Evolutionary conservation across 768 basidiomycete genomes (phyloP), one percentile per base, ranked within the genome.

Genomic region (Coprinellus micaceus): DNA sequence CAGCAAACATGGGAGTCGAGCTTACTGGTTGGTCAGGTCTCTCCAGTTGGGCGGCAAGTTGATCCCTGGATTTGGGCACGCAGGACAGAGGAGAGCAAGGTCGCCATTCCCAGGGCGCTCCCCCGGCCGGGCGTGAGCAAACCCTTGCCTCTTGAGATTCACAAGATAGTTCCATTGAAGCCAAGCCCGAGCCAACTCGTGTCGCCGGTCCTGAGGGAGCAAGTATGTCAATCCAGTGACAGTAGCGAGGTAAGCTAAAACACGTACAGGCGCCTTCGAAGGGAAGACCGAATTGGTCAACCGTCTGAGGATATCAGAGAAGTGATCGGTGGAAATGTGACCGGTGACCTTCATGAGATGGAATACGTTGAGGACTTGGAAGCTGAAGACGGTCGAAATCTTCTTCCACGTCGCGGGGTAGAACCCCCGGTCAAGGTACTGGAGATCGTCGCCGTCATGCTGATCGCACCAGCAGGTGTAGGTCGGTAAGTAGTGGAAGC

Each of bases 61-160:
- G n/a, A 66, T 52, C 0, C 58, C 61, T 0, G 64, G 65, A 40
- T 69, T 67, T 0, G 64, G 69, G 48, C 71, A 72, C 2, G 66
- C 61, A 1, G 64, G 54, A 36, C 68, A 71, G 25, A 67, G 64
- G 2, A 49, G 19, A 4, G 48, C 48, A 17, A 49, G 13, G 28
- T 49, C 48, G 4, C 48, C 48, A 5, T 33, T 54, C 50, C 2
- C 55, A 50, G 3, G 63, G 39, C 22, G 59, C 47, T 0, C 56
- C 3, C 49, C 29, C 4, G 6, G 22, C 1, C 26, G 17, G 2
- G 43, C 51, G 21, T 58, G 61, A 0, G 60, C 65, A 55, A 47
- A 64, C 19, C 66, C 66, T 50, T 6, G 21, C 54, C 59, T 56
- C 25, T 57, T 60, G 39, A 53, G 29, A 15, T 61, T 55, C 22